Conservation (phyloP, 73 alveolate species). For the Paramecium sonneborni region DNA sequence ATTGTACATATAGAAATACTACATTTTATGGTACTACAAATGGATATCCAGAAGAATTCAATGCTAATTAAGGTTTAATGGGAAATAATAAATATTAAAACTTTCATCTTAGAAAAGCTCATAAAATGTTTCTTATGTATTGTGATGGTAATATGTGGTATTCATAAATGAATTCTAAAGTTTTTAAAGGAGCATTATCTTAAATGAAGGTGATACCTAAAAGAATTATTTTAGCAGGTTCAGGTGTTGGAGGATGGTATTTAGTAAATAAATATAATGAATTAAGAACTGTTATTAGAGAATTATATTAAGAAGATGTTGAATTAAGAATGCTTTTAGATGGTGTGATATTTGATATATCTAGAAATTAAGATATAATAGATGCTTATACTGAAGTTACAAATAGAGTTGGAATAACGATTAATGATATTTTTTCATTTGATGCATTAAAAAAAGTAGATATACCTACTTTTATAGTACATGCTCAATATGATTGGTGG, state of each 20-base stretch:
- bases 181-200: neutral
- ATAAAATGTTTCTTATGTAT: constrained; percentile 20
- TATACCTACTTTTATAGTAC: neutral
- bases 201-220: neutral
- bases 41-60: constrained; percentile 6
- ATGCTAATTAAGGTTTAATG: constrained; percentile 30
- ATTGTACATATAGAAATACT: neutral
- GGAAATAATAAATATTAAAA: constrained; percentile 27
- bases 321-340: constrained; percentile 3
- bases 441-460: neutral
- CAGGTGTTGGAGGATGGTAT: constrained; percentile 33
- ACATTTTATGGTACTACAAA: constrained; percentile 9
- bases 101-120: neutral
- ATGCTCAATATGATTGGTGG: constrained; percentile 54
- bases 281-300: neutral
- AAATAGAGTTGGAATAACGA: neutral
- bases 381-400: constrained; percentile 5
- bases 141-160: constrained; percentile 44
- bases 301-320: neutral
- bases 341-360: neutral
- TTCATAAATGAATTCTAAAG: neutral
- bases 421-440: neutral
- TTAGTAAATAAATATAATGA: neutral
- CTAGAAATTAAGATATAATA: neutral
- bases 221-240: constrained; percentile 32